Percentiles rank a stretch among this genome's conserved stretches.
phyloP scores from a whole-genome alignment of 2,329 filamentous ascomycete genomes.

The Neofusicoccum kwambonambiense region DNA sequence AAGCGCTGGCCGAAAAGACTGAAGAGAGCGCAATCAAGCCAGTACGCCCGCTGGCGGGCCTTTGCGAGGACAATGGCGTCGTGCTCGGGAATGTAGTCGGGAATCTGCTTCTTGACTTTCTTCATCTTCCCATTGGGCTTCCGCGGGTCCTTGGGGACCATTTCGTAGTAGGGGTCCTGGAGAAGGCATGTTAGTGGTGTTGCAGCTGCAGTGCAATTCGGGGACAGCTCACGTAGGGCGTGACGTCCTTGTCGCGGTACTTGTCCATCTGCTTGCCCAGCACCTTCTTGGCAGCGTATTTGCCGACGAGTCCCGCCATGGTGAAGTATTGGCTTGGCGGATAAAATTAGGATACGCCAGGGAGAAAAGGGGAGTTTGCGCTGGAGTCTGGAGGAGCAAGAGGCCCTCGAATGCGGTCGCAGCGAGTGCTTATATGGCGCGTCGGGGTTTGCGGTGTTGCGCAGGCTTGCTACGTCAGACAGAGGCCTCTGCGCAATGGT shows the following conservation, averaged over 20 bases:
- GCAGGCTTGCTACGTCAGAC: constrained; percentile 11
- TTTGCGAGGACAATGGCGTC: constrained; percentile 81
- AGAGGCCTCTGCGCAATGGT: constrained; percentile 23
- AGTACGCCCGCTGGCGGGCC: constrained; percentile 82
- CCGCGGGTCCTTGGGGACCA: constrained; percentile 67
- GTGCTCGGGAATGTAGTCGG: constrained; percentile 76
- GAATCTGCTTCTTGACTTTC: constrained; percentile 81
- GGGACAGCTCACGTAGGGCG: constrained; percentile 37
- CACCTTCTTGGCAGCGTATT: constrained; percentile 52
- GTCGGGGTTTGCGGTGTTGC: constrained; percentile 19
- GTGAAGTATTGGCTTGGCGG: constrained; percentile 20
- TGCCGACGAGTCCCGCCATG: constrained; percentile 48
- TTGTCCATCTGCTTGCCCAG: constrained; percentile 48
- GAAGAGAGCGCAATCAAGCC: constrained; percentile 81
- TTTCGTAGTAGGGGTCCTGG: constrained; percentile 88
- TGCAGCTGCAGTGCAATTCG: neutral
- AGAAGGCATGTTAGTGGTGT: constrained; percentile 13
- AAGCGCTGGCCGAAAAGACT: constrained; percentile 78
- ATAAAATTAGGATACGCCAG: constrained; percentile 5
- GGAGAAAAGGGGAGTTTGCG: neutral
- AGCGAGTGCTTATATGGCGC: constrained; percentile 18
- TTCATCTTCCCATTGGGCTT: constrained; percentile 67
- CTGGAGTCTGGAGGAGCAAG: neutral
- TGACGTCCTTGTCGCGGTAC: constrained; percentile 45
- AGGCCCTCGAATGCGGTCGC: neutral